phyloP scores from a whole-genome alignment of 805 yeast species.

The Yarrowia porcina region DNA sequence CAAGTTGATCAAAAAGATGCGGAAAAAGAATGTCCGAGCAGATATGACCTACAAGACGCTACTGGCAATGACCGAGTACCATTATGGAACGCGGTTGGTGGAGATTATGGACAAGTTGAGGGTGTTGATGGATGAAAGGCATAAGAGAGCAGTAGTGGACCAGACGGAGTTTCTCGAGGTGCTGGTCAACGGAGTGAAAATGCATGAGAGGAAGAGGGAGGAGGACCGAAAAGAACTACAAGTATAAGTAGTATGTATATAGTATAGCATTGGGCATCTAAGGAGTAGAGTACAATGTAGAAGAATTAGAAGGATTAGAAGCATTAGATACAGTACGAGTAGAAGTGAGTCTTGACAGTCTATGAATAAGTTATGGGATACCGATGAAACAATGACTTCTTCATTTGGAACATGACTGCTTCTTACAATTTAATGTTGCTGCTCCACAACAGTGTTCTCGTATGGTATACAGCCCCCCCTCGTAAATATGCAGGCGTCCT shows the following conservation, averaged over 20 bases:
- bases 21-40: background rate
- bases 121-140: background rate
- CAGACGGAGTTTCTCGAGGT: background rate
- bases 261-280: background rate
- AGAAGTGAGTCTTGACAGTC: too few relatives aligned
- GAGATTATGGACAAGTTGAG: background rate
- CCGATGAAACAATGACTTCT: too few relatives aligned
- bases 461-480: too few relatives aligned
- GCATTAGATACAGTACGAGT: too few relatives aligned
- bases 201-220: background rate
- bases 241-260: conserved; percentile 15
- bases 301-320: too few relatives aligned
- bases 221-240: background rate
- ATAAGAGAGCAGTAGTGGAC: background rate
- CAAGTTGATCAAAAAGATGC: background rate
- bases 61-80: background rate
- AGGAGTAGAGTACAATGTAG: too few relatives aligned
- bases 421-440: too few relatives aligned
- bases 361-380: too few relatives aligned
- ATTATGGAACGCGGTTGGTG: background rate
- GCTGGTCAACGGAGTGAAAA: background rate
- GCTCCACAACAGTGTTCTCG: too few relatives aligned
- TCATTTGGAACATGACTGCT: too few relatives aligned
- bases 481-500: too few relatives aligned
- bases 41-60: conserved; percentile 14